Base-by-base conservation (phyloP, 352 stramenopile species). In the Aphanomyces invadans region DNA sequence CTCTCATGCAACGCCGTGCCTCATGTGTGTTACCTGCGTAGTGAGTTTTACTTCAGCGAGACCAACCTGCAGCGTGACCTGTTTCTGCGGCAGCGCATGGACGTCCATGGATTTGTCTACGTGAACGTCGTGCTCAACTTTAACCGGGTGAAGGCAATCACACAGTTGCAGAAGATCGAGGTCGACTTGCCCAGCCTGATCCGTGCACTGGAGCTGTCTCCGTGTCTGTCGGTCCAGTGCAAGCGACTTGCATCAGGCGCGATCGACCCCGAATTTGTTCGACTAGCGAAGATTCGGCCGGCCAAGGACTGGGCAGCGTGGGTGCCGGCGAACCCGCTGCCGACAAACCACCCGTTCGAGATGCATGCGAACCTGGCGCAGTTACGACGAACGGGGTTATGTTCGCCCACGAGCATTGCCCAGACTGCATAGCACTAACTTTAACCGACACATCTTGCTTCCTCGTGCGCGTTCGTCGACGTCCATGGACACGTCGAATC, bases 1-100 rank as follows among this genome's bases (percentile, higher is more conserved):
- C 36, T 38, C 5, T 33, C 7, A 1, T 33, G 15, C n/a, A 63
- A 23, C 0, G 2, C 3, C 21, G 39, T 25, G 2, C 11, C 60
- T 67, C 60, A 67, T 45, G 36, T 42, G 36, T 42, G 36, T 42
- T 11, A 52, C 10, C 4, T 32, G 11, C 23, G 4, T 67, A 70
- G 63, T 54, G 63, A 19, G 11, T 70, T 56, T 21, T 70, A 70
- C 53, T 70, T 70, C 21, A 70, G 63, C 44, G 63, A 70, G 2
- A 17, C 32, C 28, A 70, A 70, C 32, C 39, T 70, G 26, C 2
- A 26, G 15, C 52, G 56, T 29, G 63, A 70, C 64, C 32, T 65
- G 15, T 70, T 70, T 44, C 44, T 70, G 42, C 63, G 63, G 32
- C 25, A 70, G 17, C 52, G 63, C 4, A 70, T 70, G 63, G 63